Conservation (phyloP, 2,329 filamentous ascomycete species). For the Leptographium radiaticola region DNA sequence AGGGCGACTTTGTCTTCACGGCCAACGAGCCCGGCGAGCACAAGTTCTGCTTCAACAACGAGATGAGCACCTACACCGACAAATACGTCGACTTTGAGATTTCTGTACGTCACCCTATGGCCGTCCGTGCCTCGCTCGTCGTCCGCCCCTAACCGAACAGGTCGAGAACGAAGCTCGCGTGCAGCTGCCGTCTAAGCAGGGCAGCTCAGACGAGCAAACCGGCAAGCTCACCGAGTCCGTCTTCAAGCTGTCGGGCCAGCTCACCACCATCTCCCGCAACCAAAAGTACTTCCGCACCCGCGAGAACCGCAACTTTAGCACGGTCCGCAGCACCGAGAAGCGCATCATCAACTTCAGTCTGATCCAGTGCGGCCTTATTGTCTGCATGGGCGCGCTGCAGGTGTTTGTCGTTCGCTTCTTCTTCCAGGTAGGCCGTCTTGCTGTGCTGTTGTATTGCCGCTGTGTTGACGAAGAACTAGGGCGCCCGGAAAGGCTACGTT, state of each 20-base stretch:
- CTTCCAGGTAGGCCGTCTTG: constrained; percentile 57
- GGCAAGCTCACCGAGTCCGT: constrained; percentile 83
- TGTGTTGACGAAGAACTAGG: constrained; percentile 23
- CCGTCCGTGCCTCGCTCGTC: not conserved
- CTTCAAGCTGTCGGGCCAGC: constrained; percentile 82
- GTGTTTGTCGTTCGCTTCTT: constrained; percentile 98
- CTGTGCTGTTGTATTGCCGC: not conserved
- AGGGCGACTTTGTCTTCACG: constrained; percentile 97
- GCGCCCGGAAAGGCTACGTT: constrained; percentile 57
- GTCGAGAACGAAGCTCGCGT: constrained; percentile 83
- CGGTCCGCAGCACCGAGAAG: constrained; percentile 87
- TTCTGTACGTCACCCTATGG: constrained; percentile 43
- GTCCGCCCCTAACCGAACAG: constrained; percentile 28
- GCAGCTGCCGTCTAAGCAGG: constrained; percentile 76
- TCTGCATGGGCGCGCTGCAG: constrained; percentile 90
- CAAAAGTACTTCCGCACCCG: constrained; percentile 99
- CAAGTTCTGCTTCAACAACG: constrained; percentile 95
- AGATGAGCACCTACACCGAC: constrained; percentile 95
- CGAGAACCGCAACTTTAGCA: constrained; percentile 98
- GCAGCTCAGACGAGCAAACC: constrained; percentile 79
- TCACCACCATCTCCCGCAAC: constrained; percentile 90
- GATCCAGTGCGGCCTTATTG: constrained; percentile 81
- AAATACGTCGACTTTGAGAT: constrained; percentile 99
- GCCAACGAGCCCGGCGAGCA: constrained; percentile 82
- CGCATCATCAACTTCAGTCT: constrained; percentile 96